Evolutionary conservation across 2,329 filamentous ascomycete genomes (phyloP).

Genomic region (Penicillium freii): DNA sequence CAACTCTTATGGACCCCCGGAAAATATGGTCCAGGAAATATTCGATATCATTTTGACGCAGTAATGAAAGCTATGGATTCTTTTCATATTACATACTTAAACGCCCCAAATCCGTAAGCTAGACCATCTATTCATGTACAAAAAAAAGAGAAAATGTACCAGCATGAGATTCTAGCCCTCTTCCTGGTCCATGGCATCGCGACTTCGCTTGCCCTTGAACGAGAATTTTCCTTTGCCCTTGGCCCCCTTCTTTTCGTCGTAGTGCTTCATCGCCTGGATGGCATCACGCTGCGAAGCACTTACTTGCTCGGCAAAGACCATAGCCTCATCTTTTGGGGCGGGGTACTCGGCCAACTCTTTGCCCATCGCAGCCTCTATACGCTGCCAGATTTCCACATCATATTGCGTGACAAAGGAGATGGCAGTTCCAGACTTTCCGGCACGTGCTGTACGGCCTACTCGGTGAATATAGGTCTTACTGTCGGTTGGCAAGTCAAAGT

Average conservation of each 20-base stretch:
- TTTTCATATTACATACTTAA: constrained; percentile 7
- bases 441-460: constrained; percentile 82
- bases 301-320: constrained; percentile 65
- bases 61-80: constrained; percentile 24
- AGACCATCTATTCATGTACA: constrained; percentile 14
- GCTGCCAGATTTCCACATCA: constrained; percentile 73
- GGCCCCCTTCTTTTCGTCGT: constrained; percentile 65
- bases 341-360: constrained; percentile 70
- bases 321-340: constrained; percentile 75
- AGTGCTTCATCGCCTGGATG: constrained; percentile 75
- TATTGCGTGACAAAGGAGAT: constrained; percentile 80
- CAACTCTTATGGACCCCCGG: not conserved
- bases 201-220: constrained; percentile 52
- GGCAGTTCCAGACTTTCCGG: constrained; percentile 78
- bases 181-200: constrained; percentile 71
- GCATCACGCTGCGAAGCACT: constrained; percentile 79
- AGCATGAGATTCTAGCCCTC: constrained; percentile 54
- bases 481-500: constrained; percentile 79
- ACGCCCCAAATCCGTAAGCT: constrained; percentile 7
- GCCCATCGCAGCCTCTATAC: constrained; percentile 79
- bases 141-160: not conserved
- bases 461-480: constrained; percentile 90
- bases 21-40: constrained; percentile 19
- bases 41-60: constrained; percentile 26
- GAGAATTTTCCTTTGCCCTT: constrained; percentile 50